Conservation (phyloP, 768 basidiomycete species). For the Tephrocybe sp. region DNA sequence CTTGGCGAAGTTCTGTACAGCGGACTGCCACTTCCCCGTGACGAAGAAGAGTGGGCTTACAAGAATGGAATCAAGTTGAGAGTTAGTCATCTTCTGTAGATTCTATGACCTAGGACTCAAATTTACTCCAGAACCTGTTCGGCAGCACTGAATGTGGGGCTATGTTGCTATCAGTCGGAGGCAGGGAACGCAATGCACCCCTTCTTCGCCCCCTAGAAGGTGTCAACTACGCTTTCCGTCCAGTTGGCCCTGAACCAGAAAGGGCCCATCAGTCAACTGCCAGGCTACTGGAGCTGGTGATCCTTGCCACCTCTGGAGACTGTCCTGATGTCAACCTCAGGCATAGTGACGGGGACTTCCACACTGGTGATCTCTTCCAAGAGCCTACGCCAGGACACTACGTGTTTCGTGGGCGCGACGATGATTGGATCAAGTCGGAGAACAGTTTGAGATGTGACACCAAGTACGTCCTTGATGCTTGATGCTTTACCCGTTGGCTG, state of each 20-base stretch:
- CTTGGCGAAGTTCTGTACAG: conserved; percentile 68
- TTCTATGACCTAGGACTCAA: conserved; percentile 18
- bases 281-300: conserved; percentile 66
- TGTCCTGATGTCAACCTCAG: conserved; percentile 65
- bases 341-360: conserved; percentile 67
- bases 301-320: conserved; percentile 65
- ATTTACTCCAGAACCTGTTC: conserved; percentile 60
- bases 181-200: conserved; percentile 46
- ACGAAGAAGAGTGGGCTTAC: conserved; percentile 75
- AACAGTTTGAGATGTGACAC: conserved; percentile 80
- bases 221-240: conserved; percentile 62
- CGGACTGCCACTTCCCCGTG: conserved; percentile 62
- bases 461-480: conserved; percentile 37
- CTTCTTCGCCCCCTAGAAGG: conserved; percentile 58
- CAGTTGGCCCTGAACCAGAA: conserved; percentile 43
- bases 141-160: conserved; percentile 81
- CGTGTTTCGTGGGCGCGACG: conserved; percentile 69
- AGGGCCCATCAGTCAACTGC: conserved; percentile 54
- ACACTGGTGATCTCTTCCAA: conserved; percentile 82
- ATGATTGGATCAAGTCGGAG: conserved; percentile 87
- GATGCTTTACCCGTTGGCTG: conserved; percentile 8
- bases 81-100: conserved; percentile 38
- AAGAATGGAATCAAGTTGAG: conserved; percentile 58
- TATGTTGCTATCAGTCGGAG: conserved; percentile 64
- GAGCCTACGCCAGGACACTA: conserved; percentile 59